These are phyloP conservation scores for Didymella exigua DNA, from an alignment of 2,329 filamentous ascomycete species.

Conservation along the genomic window DNA sequence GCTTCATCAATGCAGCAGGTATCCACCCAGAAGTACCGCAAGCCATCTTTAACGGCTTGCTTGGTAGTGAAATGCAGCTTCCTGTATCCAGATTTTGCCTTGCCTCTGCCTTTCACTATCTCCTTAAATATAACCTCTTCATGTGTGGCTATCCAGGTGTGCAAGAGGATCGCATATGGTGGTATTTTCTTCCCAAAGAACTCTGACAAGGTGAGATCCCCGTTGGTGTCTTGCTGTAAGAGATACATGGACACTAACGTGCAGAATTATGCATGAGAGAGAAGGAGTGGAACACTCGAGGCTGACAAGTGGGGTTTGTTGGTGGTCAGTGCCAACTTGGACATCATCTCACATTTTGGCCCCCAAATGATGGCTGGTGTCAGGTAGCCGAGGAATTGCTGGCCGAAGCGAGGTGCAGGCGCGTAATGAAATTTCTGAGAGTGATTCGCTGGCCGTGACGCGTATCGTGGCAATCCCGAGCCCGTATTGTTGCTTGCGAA, in stretches of 20 bases:
- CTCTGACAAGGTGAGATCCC: not conserved
- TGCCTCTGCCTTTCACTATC: not conserved
- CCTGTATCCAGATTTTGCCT: not conserved
- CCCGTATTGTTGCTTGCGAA: too few relatives aligned
- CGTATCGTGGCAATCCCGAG: too few relatives aligned
- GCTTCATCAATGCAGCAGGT: not conserved
- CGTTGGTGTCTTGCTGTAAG: not conserved
- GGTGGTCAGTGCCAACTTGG: not conserved
- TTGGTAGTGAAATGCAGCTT: not conserved
- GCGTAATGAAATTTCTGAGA: not conserved
- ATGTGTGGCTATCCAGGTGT: not conserved
- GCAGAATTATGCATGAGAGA: not conserved
- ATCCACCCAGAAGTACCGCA: not conserved
- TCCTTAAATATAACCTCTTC: not conserved
- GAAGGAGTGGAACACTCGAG: not conserved
- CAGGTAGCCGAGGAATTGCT: not conserved
- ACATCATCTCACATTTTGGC: not conserved
- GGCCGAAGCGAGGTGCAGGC: too few relatives aligned
- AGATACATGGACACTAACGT: not conserved
- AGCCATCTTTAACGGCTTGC: not conserved
- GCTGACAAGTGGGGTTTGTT: not conserved
- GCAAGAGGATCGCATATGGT: not conserved
- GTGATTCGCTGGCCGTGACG: not conserved
- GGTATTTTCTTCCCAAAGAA: not conserved
- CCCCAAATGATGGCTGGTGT: not conserved